Evolutionary conservation across 2,329 filamentous ascomycete genomes (phyloP), one percentile per base, ranked within the genome.

Genomic region (Cercospora canescens): DNA sequence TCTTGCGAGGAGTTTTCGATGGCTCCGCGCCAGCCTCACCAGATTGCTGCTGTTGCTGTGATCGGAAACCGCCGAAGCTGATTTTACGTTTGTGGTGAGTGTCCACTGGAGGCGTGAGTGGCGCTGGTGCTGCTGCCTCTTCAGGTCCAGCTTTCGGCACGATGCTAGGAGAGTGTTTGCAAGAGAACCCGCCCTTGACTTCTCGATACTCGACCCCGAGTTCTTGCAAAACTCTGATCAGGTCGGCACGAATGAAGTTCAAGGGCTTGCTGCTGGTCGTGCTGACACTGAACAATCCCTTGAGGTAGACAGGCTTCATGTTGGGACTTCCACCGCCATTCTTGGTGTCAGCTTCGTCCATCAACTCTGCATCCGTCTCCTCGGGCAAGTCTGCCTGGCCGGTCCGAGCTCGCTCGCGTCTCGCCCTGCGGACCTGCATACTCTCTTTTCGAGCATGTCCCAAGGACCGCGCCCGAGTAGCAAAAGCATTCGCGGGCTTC

Each of bases 231-330:
- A 98, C 95, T 58, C 94, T 87, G 75, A 96, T 96, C 72, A 99
- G 92, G 76, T 99, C 95, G 6, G 88, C 84, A 41, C 94, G 89
- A 69, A 99, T 99, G 66, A 93, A 88, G 1, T 89, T 84, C 11
- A 98, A 87, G 1, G 94, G 92, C 76, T 96, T 96, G 75, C 90
- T 95, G 65, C 93, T 97, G 6, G 95, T 99, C 0, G 95, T 99
- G 4, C 93, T 96, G 62, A 98, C 95, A 74, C 94, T 98, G 81
- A 99, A 98, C 18, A 99, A 85, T 4, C 95, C 95, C 79, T 98
- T 99, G 64, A 99, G 86, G 78, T 91, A 98, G 3, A 98, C 95
- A 0, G 95, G 95, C 78, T 97, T 97, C 61, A 94, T 89, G 67
- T 94, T 87, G 5, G 91, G 65, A 71, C 87, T 88, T 67, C 88